phyloP scores from a whole-genome alignment of 2,329 filamentous ascomycete species.

The Phialophora chinensis region DNA sequence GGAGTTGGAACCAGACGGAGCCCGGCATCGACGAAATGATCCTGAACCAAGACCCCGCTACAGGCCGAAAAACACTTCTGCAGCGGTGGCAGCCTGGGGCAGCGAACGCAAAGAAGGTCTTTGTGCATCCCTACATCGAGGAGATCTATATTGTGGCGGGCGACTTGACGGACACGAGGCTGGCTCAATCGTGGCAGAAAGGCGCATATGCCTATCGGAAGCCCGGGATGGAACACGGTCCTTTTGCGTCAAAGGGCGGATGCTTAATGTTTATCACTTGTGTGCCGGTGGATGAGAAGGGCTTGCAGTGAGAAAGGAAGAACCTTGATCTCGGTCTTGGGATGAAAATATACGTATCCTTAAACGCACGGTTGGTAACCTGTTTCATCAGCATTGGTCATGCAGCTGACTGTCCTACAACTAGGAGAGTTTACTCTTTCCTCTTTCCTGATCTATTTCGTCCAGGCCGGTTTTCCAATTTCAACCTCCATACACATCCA shows the following conservation, averaged over 20 bases:
- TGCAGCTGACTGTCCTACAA: too few relatives aligned
- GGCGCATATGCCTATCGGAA: constrained; percentile 51
- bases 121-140: constrained; percentile 47
- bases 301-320: too few relatives aligned
- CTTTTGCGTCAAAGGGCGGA: constrained; percentile 45
- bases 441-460: too few relatives aligned
- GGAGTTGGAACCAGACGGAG: background rate
- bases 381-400: too few relatives aligned
- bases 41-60: background rate
- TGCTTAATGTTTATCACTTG: constrained; percentile 45
- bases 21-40: constrained; percentile 2
- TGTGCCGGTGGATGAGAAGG: background rate
- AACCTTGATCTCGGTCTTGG: too few relatives aligned
- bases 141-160: constrained; percentile 49
- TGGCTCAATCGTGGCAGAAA: constrained; percentile 43
- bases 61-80: background rate
- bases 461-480: too few relatives aligned
- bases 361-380: too few relatives aligned
- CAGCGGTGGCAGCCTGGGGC: background rate
- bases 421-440: too few relatives aligned
- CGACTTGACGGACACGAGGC: constrained; percentile 45
- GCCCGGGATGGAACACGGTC: constrained; percentile 51
- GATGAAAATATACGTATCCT: too few relatives aligned
- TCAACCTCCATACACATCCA: too few relatives aligned
- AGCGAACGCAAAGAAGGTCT: background rate